A percentile compares a stretch with the other conserved stretches of the same genome.
phyloP scores from a whole-genome alignment of 768 basidiomycete genomes.

The Bullera alba region DNA sequence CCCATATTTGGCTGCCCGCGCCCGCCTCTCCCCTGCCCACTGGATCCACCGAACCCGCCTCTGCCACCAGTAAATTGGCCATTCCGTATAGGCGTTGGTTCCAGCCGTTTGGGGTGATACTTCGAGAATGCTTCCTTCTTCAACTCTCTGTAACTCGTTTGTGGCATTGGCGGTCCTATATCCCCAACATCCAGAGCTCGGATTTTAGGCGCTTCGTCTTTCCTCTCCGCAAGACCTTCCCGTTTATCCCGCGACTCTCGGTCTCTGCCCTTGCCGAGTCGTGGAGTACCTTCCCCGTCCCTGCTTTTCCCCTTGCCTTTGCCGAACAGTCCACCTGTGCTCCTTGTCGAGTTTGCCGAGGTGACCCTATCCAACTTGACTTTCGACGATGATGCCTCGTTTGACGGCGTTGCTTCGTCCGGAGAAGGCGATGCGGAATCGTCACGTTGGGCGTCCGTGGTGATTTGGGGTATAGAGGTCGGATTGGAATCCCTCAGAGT shows the following conservation, averaged over 20 bases:
- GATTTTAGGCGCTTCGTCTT: too few species aligned
- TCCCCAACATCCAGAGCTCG: slow-evolving; percentile 22
- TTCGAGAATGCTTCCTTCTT: slow-evolving; percentile 39
- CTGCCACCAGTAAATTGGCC: slow-evolving; percentile 1
- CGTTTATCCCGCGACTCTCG: neutral
- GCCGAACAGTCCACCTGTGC: neutral
- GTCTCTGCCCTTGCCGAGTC: neutral
- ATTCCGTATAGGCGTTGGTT: neutral
- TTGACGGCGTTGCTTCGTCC: neutral
- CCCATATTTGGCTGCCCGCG: slow-evolving; percentile 67
- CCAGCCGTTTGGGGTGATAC: slow-evolving; percentile 12
- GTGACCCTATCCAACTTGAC: neutral
- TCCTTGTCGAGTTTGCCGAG: too few species aligned
- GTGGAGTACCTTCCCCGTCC: too few species aligned
- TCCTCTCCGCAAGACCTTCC: too few species aligned
- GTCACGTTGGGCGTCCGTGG: neutral
- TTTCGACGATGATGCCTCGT: neutral
- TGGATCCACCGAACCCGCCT: slow-evolving; percentile 22
- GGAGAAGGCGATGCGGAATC: neutral
- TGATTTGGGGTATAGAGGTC: neutral
- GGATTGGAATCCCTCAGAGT: slow-evolving; percentile 11
- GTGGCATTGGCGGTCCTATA: slow-evolving; percentile 7
- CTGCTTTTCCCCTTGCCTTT: slow-evolving; percentile 3
- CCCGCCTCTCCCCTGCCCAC: slow-evolving; percentile 7
- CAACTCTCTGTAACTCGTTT: slow-evolving; percentile 19